Percentiles rank a stretch among this genome's conserved stretches.
phyloP scores from a whole-genome alignment of 108 stramenopile genomes.

The Stephanodiscus triporus region DNA sequence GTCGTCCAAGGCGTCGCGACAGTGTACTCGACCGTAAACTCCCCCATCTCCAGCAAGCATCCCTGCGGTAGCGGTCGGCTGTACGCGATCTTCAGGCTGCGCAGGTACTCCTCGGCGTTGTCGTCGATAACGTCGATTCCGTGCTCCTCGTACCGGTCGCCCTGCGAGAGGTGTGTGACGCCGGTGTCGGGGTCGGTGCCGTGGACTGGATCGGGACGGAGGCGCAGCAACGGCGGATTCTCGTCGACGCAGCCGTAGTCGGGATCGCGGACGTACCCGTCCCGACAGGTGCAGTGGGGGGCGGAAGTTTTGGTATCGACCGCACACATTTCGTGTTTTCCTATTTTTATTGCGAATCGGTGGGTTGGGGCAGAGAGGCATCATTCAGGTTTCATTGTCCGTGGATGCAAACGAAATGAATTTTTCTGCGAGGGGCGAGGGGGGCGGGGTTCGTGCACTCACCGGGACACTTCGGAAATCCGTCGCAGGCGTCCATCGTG shows the following conservation, averaged over 20 bases:
- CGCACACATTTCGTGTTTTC: slow-evolving; percentile 72
- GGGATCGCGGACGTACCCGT: slow-evolving; percentile 64
- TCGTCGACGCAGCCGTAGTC: slow-evolving; percentile 89
- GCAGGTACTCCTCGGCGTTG: slow-evolving; percentile 87
- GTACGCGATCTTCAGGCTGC: slow-evolving; percentile 86
- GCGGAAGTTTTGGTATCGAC: slow-evolving; percentile 46
- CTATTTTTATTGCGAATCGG: slow-evolving; percentile 29
- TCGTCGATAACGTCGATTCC: slow-evolving; percentile 88
- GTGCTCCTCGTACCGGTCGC: slow-evolving; percentile 85
- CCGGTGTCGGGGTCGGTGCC: slow-evolving; percentile 39
- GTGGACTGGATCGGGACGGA: slow-evolving; percentile 24
- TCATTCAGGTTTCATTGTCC: too few relatives aligned
- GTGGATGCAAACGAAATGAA: too few relatives aligned
- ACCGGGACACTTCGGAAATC: slow-evolving; percentile 83
- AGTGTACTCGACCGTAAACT: slow-evolving; percentile 92
- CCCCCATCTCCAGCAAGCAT: slow-evolving; percentile 82
- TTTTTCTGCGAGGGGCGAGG: neutral
- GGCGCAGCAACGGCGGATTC: slow-evolving; percentile 58
- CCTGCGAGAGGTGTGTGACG: slow-evolving; percentile 72
- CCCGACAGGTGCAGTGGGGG: slow-evolving; percentile 77
- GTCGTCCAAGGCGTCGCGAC: slow-evolving; percentile 91
- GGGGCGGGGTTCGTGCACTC: slow-evolving; percentile 19
- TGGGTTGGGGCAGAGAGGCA: too few relatives aligned
- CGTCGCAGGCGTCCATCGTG: slow-evolving; percentile 78
- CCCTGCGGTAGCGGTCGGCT: slow-evolving; percentile 79